Percentiles rank a stretch among this genome's conserved stretches.
Conservation (phyloP, 768 basidiomycete species). For the Rhizopogon vesiculosus region DNA sequence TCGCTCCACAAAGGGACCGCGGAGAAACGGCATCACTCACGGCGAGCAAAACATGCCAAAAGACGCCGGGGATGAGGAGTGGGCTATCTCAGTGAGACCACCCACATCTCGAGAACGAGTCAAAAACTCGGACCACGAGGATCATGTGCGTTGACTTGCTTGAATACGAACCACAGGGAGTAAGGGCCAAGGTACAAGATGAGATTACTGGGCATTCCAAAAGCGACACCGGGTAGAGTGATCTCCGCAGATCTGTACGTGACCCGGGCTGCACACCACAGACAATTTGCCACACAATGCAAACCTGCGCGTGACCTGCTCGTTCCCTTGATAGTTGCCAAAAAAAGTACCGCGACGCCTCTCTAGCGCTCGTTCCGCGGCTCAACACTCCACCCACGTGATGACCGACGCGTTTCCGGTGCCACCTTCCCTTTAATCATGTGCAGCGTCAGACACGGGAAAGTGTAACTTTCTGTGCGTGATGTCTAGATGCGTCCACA, state of each 20-base stretch:
- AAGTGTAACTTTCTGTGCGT: constrained; percentile 25
- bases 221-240: constrained; percentile 27
- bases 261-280: constrained; percentile 16
- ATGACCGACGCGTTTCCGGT: constrained; percentile 45
- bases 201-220: constrained; percentile 9
- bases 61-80: constrained; percentile 47
- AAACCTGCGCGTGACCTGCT: constrained; percentile 38
- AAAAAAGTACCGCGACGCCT: constrained; percentile 40
- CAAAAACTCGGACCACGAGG: constrained; percentile 37
- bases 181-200: background rate
- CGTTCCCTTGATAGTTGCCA: constrained; percentile 22
- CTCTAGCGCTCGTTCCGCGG: constrained; percentile 33
- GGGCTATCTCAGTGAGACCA: constrained; percentile 7
- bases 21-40: constrained; percentile 36
- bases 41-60: constrained; percentile 47
- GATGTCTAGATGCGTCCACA: constrained; percentile 10
- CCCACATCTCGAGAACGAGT: constrained; percentile 30
- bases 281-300: constrained; percentile 4
- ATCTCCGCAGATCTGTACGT: constrained; percentile 30
- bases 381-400: constrained; percentile 10
- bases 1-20: constrained; percentile 13
- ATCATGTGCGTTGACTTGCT: constrained; percentile 38
- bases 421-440: constrained; percentile 37
- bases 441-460: constrained; percentile 14
- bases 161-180: constrained; percentile 17